Conservation (phyloP, 164 flowering plant species). For the Umbellularia californica region DNA sequence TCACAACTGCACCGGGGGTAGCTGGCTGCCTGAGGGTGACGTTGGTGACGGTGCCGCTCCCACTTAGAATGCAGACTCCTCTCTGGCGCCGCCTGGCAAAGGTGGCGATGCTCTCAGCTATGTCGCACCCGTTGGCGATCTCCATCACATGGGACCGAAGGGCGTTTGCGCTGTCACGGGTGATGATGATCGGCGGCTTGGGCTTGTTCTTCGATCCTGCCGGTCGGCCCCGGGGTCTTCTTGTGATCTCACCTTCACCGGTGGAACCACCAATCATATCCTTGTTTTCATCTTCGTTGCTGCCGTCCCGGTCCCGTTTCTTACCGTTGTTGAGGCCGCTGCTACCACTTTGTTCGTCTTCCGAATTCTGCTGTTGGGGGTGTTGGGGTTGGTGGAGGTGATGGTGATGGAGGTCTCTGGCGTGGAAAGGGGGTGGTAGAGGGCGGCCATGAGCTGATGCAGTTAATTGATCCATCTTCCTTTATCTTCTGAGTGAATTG, state of each 20-base stretch:
- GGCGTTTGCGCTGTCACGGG: conserved; percentile 85
- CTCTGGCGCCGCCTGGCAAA: conserved; percentile 71
- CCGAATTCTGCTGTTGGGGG: conserved; percentile 48
- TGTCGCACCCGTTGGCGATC: conserved; percentile 66
- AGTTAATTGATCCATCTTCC: conserved; percentile 65
- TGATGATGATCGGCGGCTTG: conserved; percentile 87
- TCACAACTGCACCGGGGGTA: conserved; percentile 57
- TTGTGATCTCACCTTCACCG: conserved; percentile 44
- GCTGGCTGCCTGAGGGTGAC: conserved; percentile 79
- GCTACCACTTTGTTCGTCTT: conserved; percentile 53
- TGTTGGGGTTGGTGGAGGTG: conserved; percentile 40
- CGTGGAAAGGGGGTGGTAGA: conserved; percentile 77
- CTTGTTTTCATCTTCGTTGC: conserved; percentile 6
- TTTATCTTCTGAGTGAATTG: neutral
- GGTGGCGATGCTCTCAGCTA: conserved; percentile 59
- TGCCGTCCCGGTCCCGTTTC: conserved; percentile 37
- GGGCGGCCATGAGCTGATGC: conserved; percentile 62
- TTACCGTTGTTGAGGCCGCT: conserved; percentile 24
- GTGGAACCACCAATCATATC: conserved; percentile 15
- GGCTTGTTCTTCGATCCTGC: conserved; percentile 94
- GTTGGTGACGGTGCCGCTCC: conserved; percentile 73
- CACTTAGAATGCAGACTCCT: conserved; percentile 82
- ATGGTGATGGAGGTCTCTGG: conserved; percentile 64
- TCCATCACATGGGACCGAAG: conserved; percentile 89
- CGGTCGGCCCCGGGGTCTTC: conserved; percentile 78